These are phyloP conservation scores for Nannochloris sp. DNA, from an alignment of 139 green algal genomes.

Conservation along the genomic window DNA sequence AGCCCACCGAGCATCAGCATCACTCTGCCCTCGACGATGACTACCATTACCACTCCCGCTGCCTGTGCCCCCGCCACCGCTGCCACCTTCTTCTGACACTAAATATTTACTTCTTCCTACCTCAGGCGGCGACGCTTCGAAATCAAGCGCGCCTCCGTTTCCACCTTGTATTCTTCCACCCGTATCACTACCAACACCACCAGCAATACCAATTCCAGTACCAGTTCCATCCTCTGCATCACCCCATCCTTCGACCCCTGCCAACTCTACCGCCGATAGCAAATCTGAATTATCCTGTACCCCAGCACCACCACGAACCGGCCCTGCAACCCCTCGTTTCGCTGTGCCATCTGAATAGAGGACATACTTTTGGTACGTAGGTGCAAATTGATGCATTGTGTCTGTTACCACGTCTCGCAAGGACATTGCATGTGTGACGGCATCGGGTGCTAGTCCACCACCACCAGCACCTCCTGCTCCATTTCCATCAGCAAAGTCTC, in stretches of 20 bases:
- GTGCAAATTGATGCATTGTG: conserved; percentile 87
- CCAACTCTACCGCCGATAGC: neutral
- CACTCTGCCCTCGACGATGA: neutral
- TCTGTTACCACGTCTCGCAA: conserved; percentile 77
- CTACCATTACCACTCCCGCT: neutral
- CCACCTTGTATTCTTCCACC: too few species aligned
- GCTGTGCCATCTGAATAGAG: conserved; percentile 69
- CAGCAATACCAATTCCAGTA: too few species aligned
- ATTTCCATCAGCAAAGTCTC: conserved; percentile 48
- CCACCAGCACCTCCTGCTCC: conserved; percentile 8
- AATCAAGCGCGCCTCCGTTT: neutral
- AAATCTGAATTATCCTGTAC: neutral
- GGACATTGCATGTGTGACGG: conserved; percentile 69
- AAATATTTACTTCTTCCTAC: neutral
- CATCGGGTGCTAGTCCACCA: conserved; percentile 21
- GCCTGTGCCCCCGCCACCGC: neutral
- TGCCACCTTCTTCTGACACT: neutral
- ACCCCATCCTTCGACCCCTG: neutral
- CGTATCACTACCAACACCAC: too few species aligned
- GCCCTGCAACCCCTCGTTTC: neutral
- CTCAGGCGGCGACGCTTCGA: neutral
- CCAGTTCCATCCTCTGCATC: neutral
- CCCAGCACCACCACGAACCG: neutral
- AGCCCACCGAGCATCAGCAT: neutral
- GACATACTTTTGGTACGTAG: conserved; percentile 87